Percentiles rank a stretch among this genome's conserved stretches.
Conservation (phyloP, 2,329 filamentous ascomycete genomes). For the Claviceps maximensis region DNA sequence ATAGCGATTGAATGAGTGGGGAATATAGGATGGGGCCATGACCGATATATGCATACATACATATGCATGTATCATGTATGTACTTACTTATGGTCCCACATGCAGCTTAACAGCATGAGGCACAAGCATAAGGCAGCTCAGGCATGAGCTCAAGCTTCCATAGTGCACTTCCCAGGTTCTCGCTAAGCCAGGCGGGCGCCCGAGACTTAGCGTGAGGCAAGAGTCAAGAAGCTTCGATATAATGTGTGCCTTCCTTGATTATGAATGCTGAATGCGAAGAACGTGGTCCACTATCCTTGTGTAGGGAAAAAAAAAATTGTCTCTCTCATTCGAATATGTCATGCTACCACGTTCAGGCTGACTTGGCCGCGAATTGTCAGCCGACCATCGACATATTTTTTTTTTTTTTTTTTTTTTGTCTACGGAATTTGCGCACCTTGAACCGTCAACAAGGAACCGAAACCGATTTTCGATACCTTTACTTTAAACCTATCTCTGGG, state of each 20-base stretch:
- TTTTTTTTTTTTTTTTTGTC: no score
- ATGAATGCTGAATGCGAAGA: neutral
- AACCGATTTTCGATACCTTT: neutral
- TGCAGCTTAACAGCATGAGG: no score
- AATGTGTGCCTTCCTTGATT: neutral
- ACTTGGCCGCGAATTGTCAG: neutral
- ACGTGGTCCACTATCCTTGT: neutral
- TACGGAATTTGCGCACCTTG: no score
- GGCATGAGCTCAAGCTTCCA: no score
- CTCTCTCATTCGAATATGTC: neutral
- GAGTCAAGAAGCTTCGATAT: neutral
- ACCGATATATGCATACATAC: neutral
- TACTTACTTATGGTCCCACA: no score
- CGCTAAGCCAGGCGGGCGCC: neutral
- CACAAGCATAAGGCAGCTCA: no score
- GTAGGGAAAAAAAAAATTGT: neutral
- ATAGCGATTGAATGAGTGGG: neutral
- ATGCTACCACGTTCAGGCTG: neutral
- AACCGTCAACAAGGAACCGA: neutral
- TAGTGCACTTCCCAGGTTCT: neutral
- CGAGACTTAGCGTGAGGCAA: neutral
- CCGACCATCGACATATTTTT: neutral
- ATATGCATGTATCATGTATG: no score
- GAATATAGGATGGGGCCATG: neutral
- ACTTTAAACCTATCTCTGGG: neutral